Percentiles rank a stretch among this genome's conserved stretches.
phyloP scores from a whole-genome alignment of 2,329 filamentous ascomycete species.

The Botrytis deweyae region DNA sequence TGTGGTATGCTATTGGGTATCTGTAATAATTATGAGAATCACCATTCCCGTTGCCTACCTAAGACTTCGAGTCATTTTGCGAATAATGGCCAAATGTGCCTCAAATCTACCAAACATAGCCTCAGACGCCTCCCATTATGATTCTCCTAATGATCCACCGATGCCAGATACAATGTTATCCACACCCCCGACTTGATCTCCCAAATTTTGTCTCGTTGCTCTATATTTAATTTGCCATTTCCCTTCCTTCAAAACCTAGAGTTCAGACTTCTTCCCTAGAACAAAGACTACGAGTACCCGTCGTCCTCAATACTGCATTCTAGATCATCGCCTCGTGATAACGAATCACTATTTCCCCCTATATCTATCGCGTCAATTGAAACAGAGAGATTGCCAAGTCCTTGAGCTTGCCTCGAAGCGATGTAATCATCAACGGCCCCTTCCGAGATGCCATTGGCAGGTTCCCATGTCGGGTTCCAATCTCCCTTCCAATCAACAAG shows the following conservation, averaged over 20 bases:
- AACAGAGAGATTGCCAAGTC: not conserved
- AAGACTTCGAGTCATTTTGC: not conserved
- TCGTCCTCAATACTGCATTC: constrained; percentile 1
- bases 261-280: not conserved
- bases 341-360: not conserved
- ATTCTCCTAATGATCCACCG: not conserved
- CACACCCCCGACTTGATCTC: not conserved
- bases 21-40: not conserved
- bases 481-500: constrained; percentile 36
- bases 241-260: not conserved
- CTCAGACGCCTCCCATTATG: not conserved
- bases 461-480: constrained; percentile 34
- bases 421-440: constrained; percentile 24
- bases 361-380: constrained; percentile 7
- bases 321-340: not conserved
- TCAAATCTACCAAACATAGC: not conserved
- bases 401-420: constrained; percentile 16
- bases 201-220: not conserved
- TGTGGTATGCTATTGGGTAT: constrained; percentile 7
- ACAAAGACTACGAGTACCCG: not conserved
- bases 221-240: not conserved
- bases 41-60: not conserved
- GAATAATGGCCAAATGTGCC: not conserved
- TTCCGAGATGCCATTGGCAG: constrained; percentile 28
- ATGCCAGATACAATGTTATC: not conserved